Evolutionary conservation across 805 yeast species (phyloP), one percentile per base, ranked within the genome.

Genomic region (Pichia eremophila): DNA sequence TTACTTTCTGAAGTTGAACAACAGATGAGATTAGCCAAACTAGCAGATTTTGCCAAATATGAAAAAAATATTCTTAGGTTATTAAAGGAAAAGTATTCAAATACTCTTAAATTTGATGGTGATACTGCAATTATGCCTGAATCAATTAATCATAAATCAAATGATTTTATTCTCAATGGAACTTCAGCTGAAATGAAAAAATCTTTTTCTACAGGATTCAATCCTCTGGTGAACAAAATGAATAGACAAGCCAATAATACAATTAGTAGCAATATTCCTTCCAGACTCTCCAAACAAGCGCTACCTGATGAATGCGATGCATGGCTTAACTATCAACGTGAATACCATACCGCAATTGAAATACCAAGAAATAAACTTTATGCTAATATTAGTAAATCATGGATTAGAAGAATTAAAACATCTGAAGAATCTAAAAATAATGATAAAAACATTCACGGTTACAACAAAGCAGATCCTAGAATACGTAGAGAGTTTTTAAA

Each of bases 1-100:
- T 81, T 82, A 54, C 70, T 83, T 11, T 95, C 95, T 1, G 44
- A 66, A 19, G 49, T 71, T n/a, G 91, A 82, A 54, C 95, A 87
- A 59, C 71, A 69, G 53, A 67, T 71, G 45, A 70, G 96, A 51
- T 44, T 77, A 12, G 77, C 75, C 25, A 81, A 84, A 49, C 18
- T 55, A 15, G 45, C 44, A 4, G 55, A 53, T 5, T 62, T 64
- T 44, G 55, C 43, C 14, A 51, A 47, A 22, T 57, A 59, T 41
- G 62, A 55, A 44, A 29, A 34, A 12, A 46, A 44, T 18, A 51
- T 56, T 38, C 46, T 50, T 8, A 39, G 45, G 42, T 45, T 54
- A 39, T 61, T 69, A 7, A 48, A 64, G 12, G 71, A 70, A 41
- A 71, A 71, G 15, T 64, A 67, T 32, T 40, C 55, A 1, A 38